Evolutionary conservation across 2,329 filamentous ascomycete species (phyloP).

Genomic region (Grosmannia clavigera): DNA sequence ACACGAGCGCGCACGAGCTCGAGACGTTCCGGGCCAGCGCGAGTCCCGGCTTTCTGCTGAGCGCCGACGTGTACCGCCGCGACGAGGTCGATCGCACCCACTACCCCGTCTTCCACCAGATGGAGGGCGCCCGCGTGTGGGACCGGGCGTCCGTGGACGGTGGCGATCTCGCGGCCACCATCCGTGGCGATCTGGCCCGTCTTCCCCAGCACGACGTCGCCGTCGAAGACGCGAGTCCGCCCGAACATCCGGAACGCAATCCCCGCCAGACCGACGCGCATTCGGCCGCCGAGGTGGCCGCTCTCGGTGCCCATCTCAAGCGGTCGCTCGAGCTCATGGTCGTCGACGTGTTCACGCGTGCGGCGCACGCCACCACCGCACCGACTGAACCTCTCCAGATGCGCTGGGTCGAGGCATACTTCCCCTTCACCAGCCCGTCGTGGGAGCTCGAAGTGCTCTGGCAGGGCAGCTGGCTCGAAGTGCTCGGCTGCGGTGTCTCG

Average conservation of each 20-base stretch:
- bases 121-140: conserved; percentile 92
- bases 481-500: conserved; percentile 85
- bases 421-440: conserved; percentile 89
- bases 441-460: conserved; percentile 97
- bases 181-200: conserved; percentile 56
- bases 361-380: conserved; percentile 41
- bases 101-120: conserved; percentile 96
- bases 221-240: conserved; percentile 74
- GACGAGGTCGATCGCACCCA: conserved; percentile 93
- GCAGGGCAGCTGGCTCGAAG: conserved; percentile 88
- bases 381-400: conserved; percentile 54
- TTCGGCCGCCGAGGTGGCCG: conserved; percentile 63
- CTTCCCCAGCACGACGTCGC: conserved; percentile 63
- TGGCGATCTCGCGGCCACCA: conserved; percentile 48
- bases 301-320: conserved; percentile 77
- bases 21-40: conserved; percentile 63
- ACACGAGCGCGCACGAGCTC: conserved; percentile 88
- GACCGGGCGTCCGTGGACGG: conserved; percentile 43
- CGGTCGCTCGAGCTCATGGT: conserved; percentile 81
- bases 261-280: conserved; percentile 67
- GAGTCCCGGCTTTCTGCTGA: conserved; percentile 71
- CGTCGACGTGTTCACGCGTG: conserved; percentile 73
- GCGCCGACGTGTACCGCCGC: conserved; percentile 86
- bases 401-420: conserved; percentile 94
- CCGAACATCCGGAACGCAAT: conserved; percentile 66